Evolutionary conservation across 495 filamentous ascomycete genomes (phyloP).

Genomic region (Sporormia fimetaria): DNA sequence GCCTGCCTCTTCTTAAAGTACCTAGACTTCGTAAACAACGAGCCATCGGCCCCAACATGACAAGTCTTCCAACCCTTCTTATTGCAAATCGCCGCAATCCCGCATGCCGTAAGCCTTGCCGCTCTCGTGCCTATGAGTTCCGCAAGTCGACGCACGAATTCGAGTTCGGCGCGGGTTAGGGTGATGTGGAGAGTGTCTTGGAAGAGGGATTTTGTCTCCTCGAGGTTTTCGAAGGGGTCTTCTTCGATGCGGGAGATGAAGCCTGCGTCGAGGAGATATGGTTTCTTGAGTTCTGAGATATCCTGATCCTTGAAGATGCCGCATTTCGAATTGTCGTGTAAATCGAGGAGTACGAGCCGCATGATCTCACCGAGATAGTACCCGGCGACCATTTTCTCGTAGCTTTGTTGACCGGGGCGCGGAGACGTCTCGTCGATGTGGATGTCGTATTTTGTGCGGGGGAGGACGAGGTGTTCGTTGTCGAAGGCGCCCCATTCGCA

Average conservation of each 20-base stretch:
- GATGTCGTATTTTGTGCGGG: conserved; percentile 71
- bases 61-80: conserved; percentile 82
- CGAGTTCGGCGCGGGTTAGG: conserved; percentile 61
- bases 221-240: conserved; percentile 88
- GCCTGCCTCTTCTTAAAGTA: conserved; percentile 91
- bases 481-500: conserved; percentile 99
- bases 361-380: conserved; percentile 93
- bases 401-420: conserved; percentile 87
- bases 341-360: conserved; percentile 75
- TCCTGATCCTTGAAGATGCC: conserved; percentile 78
- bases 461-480: conserved; percentile 88
- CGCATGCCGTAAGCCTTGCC: conserved; percentile 83
- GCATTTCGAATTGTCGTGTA: conserved; percentile 64
- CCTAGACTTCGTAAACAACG: conserved; percentile 96
- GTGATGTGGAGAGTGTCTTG: conserved; percentile 56
- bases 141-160: conserved; percentile 74
- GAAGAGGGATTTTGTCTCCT: conserved; percentile 74
- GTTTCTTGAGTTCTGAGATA: conserved; percentile 60
- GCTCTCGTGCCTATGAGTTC: conserved; percentile 92
- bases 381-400: conserved; percentile 97
- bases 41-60: conserved; percentile 92
- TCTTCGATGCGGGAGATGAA: conserved; percentile 95
- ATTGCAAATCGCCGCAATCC: conserved; percentile 87
- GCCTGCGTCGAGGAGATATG: conserved; percentile 80
- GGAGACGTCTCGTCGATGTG: conserved; percentile 88